Percentiles rank a stretch among this genome's conserved stretches.
Evolutionary conservation across 768 basidiomycete species (phyloP).

Genomic region (Rhodotorula paludigena): DNA sequence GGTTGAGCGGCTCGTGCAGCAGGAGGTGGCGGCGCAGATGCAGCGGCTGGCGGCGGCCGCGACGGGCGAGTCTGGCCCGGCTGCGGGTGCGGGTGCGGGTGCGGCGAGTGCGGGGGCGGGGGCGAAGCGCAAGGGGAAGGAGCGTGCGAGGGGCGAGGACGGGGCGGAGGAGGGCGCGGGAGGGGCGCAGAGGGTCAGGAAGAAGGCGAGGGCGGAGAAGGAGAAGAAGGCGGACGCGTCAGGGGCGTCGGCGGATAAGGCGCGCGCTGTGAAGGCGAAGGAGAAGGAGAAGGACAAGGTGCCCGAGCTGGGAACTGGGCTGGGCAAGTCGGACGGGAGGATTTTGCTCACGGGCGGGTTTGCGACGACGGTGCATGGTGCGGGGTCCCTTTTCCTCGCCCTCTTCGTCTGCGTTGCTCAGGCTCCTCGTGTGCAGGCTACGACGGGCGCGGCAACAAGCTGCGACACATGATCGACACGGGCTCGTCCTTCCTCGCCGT

Average conservation of each 20-base stretch:
- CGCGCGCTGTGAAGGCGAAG: background rate
- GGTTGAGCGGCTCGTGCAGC: background rate
- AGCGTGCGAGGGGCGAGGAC: background rate
- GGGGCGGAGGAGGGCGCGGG: background rate
- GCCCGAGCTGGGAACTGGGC: conserved; percentile 8
- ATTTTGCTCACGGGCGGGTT: background rate
- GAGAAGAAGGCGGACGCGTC: background rate
- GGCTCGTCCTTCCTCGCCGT: conserved; percentile 17
- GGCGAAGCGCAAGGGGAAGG: background rate
- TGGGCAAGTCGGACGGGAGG: conserved; percentile 6
- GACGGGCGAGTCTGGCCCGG: background rate
- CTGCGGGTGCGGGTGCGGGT: background rate
- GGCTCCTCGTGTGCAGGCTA: conserved; percentile 2
- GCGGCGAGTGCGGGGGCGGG: background rate
- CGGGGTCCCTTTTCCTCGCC: background rate
- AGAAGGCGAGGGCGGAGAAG: conserved; percentile 1
- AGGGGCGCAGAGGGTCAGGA: background rate
- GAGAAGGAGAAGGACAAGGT: background rate
- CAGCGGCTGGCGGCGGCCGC: background rate
- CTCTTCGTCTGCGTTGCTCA: background rate
- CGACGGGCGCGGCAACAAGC: conserved; percentile 31
- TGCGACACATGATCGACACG: conserved; percentile 27
- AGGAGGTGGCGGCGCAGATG: background rate
- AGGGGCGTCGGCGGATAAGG: background rate
- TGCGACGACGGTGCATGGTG: conserved; percentile 7